Base-by-base conservation (phyloP, 768 basidiomycete species). In the Mycena polygramma region DNA sequence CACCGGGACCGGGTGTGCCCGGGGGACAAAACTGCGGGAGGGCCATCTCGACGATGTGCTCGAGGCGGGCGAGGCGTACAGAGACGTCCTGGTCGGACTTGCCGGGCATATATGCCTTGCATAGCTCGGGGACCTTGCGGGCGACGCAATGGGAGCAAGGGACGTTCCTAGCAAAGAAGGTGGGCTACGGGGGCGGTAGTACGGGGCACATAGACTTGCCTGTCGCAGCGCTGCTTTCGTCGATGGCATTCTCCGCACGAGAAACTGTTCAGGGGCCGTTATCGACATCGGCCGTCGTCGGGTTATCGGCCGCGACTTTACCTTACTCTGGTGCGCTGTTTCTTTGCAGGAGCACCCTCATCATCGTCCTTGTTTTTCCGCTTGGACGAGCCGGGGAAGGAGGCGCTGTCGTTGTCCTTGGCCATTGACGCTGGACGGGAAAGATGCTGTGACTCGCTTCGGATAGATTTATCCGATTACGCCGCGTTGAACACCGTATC, bases 241-340 rank as follows among this genome's bases (percentile, higher is more conserved):
- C 94, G 89, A 82, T 95, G 94, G 72, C 94, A 95, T 82, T 96
- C 94, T 20, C 92, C 92, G 66, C 94, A 94, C 11, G 93, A 94
- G 74, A 94, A 94, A 80, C 93, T 94, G 75, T 57, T 57, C 41
- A 64, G 45, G 35, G 58, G 57, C 49, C 11, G n/a, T n/a, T 37
- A 30, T 52, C 63, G 63, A 55, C 60, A 37, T 37, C 52, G 71
- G n/a, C 60, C 53, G 68, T 70, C 30, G 30, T 41, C 69, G 69
- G 64, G 41, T 49, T 70, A 69, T 70, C 69, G 69, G 69, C 35
- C 48, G 24, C 22, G 24, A 36, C 68, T 84, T 59, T 77, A 91
- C 93, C 93, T 94, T 73, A 94, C 93, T 82, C 93, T 84, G 36
- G 90, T 92, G 68, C 93, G 81, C 77, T 87, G 87, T 76, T 92